Percentiles rank a stretch among this genome's conserved stretches.
These are phyloP conservation scores for Rhizoclosmatium globosum DNA, from an alignment of 192 early-diverging fungal species.

Conservation along the genomic window DNA sequence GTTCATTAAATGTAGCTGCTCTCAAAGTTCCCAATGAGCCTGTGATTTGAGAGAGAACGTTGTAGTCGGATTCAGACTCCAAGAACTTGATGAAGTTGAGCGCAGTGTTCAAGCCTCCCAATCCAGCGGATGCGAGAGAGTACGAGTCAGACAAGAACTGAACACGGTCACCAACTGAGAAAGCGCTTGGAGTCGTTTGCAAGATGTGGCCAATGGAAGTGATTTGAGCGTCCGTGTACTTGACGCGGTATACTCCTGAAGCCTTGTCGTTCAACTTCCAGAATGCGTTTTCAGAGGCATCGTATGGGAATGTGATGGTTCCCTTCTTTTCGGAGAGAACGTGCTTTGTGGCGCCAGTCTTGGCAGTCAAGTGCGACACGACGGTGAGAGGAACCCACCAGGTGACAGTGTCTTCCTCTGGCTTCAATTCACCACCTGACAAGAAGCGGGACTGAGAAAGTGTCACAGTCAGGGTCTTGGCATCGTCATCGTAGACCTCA, in stretches of 20 bases:
- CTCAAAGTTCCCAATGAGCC: constrained; percentile 67
- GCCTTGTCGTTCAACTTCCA: constrained; percentile 87
- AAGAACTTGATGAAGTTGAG: constrained; percentile 81
- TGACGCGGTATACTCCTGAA: constrained; percentile 87
- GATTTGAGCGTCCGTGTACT: constrained; percentile 50
- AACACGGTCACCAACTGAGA: constrained; percentile 75
- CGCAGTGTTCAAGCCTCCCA: constrained; percentile 74
- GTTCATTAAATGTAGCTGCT: constrained; percentile 73
- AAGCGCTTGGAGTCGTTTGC: constrained; percentile 49
- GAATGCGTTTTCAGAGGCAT: constrained; percentile 51
- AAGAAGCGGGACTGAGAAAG: constrained; percentile 87
- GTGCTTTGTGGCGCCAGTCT: constrained; percentile 56
- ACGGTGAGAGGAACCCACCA: constrained; percentile 89
- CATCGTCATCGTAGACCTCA: constrained; percentile 56
- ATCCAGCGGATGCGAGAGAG: constrained; percentile 81
- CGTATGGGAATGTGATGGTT: constrained; percentile 58
- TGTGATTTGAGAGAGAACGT: constrained; percentile 74
- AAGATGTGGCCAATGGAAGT: constrained; percentile 51
- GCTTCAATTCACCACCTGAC: constrained; percentile 75
- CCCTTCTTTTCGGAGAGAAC: constrained; percentile 57
- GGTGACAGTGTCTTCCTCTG: constrained; percentile 77
- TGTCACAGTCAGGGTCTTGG: constrained; percentile 57
- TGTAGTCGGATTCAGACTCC: constrained; percentile 78
- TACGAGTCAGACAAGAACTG: constrained; percentile 86
- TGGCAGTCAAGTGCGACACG: constrained; percentile 49